Base-by-base conservation (phyloP, 768 basidiomycete genomes). In the Leucocoprinus leucothites region DNA sequence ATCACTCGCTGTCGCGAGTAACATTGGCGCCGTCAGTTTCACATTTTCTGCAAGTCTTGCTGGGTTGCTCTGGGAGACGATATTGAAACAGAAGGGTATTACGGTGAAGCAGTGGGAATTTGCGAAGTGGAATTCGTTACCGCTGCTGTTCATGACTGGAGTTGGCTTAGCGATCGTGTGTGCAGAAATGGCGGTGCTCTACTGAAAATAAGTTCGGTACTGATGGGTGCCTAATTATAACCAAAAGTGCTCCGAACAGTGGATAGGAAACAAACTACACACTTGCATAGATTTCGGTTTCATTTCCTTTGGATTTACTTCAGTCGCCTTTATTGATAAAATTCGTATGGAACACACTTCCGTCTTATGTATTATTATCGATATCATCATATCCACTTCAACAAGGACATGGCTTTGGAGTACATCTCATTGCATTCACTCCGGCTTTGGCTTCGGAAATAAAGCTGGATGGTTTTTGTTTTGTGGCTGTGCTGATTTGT, bases 21-120 rank as follows among this genome's bases (percentile, higher is more conserved):
- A 97, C 68, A 87, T 92, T 31, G 95, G 95, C 11, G 95, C 95
- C 1, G 88, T 95, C 60, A 89, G 86, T 58, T 87, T 91, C 65
- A 90, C 91, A 8, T 95, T 94, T 65, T 87, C 87, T 4, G 91
- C 91, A 0, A 91, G 89, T 52, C 80, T 97, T 14, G 94, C 93
- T 0, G 94, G 94, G 0, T 71, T 98, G 41, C 75, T 97, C 14
- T 98, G 95, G 94, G 71, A 76, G 19, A 65, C 73, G 14, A 92
- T 96, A 53, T 71, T 96, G 51, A 63, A 66, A 56, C 86, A 90
- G 66, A 95, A 92, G 68, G 80, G 78, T 1, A 85, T 93, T 42
- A 60, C 62, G 3, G 78, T 97, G 16, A 75, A 61, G 25, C 84
- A 84, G 60, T 52, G 63, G 56, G 75, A 81, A 31, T 97, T 97